phyloP scores from a whole-genome alignment of 139 green algal genomes.

The Chlorella vulgaris region DNA sequence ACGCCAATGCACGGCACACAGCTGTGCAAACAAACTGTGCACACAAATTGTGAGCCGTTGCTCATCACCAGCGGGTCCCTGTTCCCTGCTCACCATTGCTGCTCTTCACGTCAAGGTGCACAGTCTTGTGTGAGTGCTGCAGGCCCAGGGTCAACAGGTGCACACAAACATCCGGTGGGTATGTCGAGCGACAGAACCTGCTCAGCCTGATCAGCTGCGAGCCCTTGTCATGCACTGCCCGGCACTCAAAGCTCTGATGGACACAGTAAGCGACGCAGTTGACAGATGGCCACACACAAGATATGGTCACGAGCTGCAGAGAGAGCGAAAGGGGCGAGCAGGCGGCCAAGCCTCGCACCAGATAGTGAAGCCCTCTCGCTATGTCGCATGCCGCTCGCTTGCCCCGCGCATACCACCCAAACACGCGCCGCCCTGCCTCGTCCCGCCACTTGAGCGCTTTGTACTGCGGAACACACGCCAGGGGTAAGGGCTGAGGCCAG shows the following conservation, averaged over 20 bases:
- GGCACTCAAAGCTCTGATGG: no score
- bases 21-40: neutral
- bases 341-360: no score
- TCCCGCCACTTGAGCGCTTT: constrained; percentile 28
- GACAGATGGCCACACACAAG: no score
- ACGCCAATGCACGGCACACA: neutral
- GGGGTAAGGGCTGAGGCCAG: neutral
- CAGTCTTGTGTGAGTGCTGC: constrained; percentile 34
- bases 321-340: no score
- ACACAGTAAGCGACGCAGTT: no score
- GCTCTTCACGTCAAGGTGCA: constrained; percentile 54
- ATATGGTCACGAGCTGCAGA: no score
- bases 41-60: no score
- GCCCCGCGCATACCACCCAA: constrained; percentile 39
- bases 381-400: constrained; percentile 36
- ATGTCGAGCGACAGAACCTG: neutral
- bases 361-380: constrained; percentile 37
- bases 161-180: neutral
- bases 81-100: constrained; percentile 6
- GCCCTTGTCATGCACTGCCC: neutral
- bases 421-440: constrained; percentile 19
- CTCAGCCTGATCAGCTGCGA: neutral
- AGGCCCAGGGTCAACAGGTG: neutral
- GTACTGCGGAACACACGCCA: neutral
- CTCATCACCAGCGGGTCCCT: no score